A percentile compares a stretch with the other conserved stretches of the same genome.
phyloP scores from a whole-genome alignment of 78 protist species.

The Planoprotostelium fungivorum region DNA sequence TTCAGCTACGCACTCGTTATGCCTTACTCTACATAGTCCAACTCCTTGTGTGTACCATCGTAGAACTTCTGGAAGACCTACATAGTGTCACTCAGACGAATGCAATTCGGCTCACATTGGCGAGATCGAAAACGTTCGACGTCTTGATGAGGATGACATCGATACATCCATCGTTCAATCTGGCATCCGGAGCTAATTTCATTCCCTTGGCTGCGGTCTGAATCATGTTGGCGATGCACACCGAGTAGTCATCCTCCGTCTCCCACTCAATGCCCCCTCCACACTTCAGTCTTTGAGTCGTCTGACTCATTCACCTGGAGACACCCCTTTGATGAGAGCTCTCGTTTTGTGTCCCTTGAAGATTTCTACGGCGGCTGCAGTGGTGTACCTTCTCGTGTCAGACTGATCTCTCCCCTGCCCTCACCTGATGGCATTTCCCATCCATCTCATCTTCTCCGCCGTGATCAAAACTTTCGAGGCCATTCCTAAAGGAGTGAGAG shows the following conservation, averaged over 20 bases:
- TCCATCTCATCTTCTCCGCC: slow-evolving; percentile 64
- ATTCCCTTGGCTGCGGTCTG: slow-evolving; percentile 67
- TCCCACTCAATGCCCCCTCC: background rate
- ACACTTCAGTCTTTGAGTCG: background rate
- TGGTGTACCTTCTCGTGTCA: slow-evolving; percentile 13
- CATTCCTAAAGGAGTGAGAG: no score
- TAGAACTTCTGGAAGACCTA: slow-evolving; percentile 37
- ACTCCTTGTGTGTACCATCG: slow-evolving; percentile 59
- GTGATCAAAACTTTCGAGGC: slow-evolving; percentile 50
- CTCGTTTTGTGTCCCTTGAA: slow-evolving; percentile 51
- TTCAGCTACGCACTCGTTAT: no score
- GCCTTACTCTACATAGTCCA: slow-evolving; percentile 49
- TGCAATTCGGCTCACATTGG: background rate
- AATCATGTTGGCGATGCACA: slow-evolving; percentile 54
- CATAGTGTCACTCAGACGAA: background rate
- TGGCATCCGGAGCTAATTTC: slow-evolving; percentile 67
- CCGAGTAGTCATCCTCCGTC: slow-evolving; percentile 42
- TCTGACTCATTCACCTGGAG: background rate
- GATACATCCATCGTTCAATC: slow-evolving; percentile 50
- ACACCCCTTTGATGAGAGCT: slow-evolving; percentile 35
- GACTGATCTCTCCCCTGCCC: background rate
- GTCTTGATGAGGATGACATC: slow-evolving; percentile 50
- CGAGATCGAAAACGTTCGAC: slow-evolving; percentile 37
- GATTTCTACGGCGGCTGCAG: slow-evolving; percentile 48
- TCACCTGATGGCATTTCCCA: slow-evolving; percentile 56